Conservation (phyloP, 768 basidiomycete genomes). For the Rhodosporidiobolus odoratus region DNA sequence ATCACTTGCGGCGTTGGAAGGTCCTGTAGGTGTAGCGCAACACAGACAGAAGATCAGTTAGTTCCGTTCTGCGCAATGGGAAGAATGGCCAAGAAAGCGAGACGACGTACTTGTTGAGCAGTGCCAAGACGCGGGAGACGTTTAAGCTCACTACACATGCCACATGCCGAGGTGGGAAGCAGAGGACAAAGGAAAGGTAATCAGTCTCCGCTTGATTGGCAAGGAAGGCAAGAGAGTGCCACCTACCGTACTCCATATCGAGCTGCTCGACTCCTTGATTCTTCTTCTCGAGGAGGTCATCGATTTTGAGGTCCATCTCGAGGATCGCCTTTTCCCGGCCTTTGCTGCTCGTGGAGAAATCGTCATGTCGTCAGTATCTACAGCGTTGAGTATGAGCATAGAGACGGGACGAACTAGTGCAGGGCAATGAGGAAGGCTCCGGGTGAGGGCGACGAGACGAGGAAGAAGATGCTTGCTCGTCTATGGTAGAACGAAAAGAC, state of each 20-base stretch:
- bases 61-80: background rate
- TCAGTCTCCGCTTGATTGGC: background rate
- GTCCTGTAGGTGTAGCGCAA: conserved; percentile 7
- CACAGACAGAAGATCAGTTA: background rate
- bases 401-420: conserved; percentile 66
- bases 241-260: conserved; percentile 94
- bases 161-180: no score
- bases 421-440: conserved; percentile 98
- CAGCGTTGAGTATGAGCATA: no score
- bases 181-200: no score
- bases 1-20: conserved; percentile 29
- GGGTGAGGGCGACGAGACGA: conserved; percentile 93
- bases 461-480: conserved; percentile 97
- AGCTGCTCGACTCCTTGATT: conserved; percentile 95
- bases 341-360: conserved; percentile 18
- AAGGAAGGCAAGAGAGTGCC: background rate
- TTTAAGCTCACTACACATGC: conserved; percentile 25
- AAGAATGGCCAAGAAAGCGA: background rate
- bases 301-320: conserved; percentile 95
- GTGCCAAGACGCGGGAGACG: conserved; percentile 27
- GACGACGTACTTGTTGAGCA: conserved; percentile 34
- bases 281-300: conserved; percentile 98
- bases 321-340: conserved; percentile 97
- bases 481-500: conserved; percentile 48
- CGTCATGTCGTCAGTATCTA: background rate